phyloP scores from a whole-genome alignment of 805 yeast genomes.

The Candida adriatica region DNA sequence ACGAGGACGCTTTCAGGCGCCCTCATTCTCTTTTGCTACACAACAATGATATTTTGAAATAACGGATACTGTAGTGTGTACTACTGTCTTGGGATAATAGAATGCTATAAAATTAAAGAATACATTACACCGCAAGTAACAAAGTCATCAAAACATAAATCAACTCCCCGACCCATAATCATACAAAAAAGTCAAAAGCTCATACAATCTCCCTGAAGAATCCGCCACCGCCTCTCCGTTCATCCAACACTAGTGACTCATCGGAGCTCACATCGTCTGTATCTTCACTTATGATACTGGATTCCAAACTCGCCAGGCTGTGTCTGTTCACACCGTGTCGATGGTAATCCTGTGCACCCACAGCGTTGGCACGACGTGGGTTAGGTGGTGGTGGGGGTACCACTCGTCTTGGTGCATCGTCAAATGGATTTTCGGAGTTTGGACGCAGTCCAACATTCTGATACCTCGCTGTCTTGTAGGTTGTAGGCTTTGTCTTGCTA shows the following conservation, averaged over 20 bases:
- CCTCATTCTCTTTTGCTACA: background rate
- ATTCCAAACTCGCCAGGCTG: slow-evolving; percentile 17
- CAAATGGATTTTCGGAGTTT: slow-evolving; percentile 16
- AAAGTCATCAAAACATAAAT: background rate
- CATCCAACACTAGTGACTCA: slow-evolving; percentile 15
- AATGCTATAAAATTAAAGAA: background rate
- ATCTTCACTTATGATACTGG: slow-evolving; percentile 21
- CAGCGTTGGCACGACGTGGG: slow-evolving; percentile 9
- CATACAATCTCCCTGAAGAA: slow-evolving; percentile 22
- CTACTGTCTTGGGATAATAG: background rate
- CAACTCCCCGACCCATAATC: no score
- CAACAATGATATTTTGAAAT: background rate
- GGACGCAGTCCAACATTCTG: slow-evolving; percentile 15
- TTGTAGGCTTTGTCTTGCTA: slow-evolving; percentile 2
- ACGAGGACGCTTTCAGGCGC: background rate
- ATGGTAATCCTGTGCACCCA: slow-evolving; percentile 7
- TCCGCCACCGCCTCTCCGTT: slow-evolving; percentile 8
- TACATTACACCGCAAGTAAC: background rate
- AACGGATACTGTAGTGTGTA: background rate
- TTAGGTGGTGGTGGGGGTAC: slow-evolving; percentile 22
- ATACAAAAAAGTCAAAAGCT: slow-evolving; percentile 1
- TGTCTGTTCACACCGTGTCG: slow-evolving; percentile 19
- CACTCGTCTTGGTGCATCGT: slow-evolving; percentile 3
- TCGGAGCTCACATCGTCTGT: slow-evolving; percentile 20
- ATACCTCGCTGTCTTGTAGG: slow-evolving; percentile 11